Conservation (phyloP, 495 filamentous ascomycete genomes). For the Lasiosphaeria miniovina region DNA sequence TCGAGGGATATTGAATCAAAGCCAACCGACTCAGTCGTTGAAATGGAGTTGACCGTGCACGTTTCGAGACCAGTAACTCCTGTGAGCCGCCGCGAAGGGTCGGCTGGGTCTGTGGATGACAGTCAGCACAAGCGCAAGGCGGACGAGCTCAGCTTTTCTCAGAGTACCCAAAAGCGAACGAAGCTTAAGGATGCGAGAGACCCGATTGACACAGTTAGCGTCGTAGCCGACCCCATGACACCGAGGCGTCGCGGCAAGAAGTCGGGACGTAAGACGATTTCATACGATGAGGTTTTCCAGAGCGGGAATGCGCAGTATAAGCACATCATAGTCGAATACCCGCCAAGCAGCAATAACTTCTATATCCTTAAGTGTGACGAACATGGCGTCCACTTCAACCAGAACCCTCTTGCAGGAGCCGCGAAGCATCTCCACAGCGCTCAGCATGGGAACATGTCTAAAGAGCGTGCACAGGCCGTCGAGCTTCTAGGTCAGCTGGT, state of each 20-base stretch:
- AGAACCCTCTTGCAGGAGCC: constrained; percentile 38
- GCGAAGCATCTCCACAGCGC: constrained; percentile 40
- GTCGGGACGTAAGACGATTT: constrained; percentile 24
- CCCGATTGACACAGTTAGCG: neutral
- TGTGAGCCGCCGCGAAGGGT: too few species aligned
- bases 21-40: neutral
- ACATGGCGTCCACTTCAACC: constrained; percentile 41
- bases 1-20: too few species aligned
- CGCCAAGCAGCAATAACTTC: constrained; percentile 21
- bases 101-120: neutral
- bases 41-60: neutral
- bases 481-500: constrained; percentile 37
- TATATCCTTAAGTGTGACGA: constrained; percentile 46
- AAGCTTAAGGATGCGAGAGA: neutral
- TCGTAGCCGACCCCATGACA: too few species aligned
- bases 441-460: constrained; percentile 34
- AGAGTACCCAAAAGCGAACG: neutral
- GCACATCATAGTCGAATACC: constrained; percentile 43
- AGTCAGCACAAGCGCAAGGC: neutral
- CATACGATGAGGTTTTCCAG: constrained; percentile 41
- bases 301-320: constrained; percentile 34
- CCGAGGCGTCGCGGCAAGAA: neutral
- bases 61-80: too few species aligned
- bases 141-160: neutral
- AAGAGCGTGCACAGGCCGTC: constrained; percentile 31